These are phyloP conservation scores for Aspergillus nanangensis DNA, from an alignment of 495 filamentous ascomycete genomes.

Conservation along the genomic window DNA sequence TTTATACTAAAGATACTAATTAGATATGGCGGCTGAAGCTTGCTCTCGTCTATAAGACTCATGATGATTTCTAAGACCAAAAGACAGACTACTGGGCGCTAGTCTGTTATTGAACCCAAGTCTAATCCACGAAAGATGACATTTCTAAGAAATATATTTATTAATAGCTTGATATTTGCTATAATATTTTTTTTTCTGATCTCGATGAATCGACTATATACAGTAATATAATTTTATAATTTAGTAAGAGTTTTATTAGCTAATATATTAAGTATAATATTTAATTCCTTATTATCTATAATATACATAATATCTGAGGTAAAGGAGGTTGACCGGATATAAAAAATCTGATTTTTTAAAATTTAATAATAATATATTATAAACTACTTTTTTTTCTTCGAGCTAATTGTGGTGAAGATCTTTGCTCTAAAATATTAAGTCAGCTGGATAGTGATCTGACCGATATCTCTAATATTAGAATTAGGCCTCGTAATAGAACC, in stretches of 20 bases:
- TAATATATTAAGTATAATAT: conserved; percentile 58
- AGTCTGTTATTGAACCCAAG: neutral
- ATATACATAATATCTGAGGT: conserved; percentile 39
- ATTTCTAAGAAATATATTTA: conserved; percentile 32
- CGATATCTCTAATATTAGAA: too few species aligned
- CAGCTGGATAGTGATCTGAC: conserved; percentile 58
- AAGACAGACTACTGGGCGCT: too few species aligned
- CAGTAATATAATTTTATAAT: conserved; percentile 44
- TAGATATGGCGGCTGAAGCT: conserved; percentile 24
- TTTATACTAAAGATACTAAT: conserved; percentile 33
- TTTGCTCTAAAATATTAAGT: conserved; percentile 55
- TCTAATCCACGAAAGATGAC: conserved; percentile 33
- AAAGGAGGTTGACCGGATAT: conserved; percentile 42
- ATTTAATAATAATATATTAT: conserved; percentile 45
- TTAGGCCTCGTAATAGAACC: too few species aligned
- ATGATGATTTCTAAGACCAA: conserved; percentile 11
- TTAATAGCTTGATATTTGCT: conserved; percentile 19
- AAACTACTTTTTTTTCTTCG: conserved; percentile 51
- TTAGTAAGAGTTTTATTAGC: conserved; percentile 33
- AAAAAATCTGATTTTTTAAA: conserved; percentile 37
- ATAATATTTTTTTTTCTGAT: conserved; percentile 45
- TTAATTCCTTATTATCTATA: conserved; percentile 53
- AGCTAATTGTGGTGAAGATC: conserved; percentile 57
- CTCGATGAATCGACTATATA: conserved; percentile 53
- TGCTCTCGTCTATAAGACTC: conserved; percentile 21